These are phyloP conservation scores for Phytophthora ramorum DNA, from an alignment of 352 stramenopile genomes.

Conservation along the genomic window DNA sequence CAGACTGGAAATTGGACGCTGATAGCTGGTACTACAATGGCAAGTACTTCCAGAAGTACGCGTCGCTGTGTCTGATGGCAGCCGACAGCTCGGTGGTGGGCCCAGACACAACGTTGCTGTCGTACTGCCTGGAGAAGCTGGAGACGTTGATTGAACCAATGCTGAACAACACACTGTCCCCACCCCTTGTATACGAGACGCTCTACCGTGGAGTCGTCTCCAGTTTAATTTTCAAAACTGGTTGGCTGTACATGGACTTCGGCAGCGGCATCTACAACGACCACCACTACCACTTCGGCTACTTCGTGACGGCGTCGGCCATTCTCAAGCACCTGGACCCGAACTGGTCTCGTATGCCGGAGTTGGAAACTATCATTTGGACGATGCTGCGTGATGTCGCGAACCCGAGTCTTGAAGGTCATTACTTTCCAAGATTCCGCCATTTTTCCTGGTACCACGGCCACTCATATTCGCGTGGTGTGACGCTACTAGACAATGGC, in stretches of 20 bases:
- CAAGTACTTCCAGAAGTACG: constrained; percentile 84
- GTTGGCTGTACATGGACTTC: constrained; percentile 67
- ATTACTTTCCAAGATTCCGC: constrained; percentile 70
- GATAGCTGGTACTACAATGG: constrained; percentile 83
- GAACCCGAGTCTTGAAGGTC: constrained; percentile 60
- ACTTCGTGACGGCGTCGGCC: constrained; percentile 69
- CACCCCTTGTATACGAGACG: constrained; percentile 71
- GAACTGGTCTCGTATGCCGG: constrained; percentile 55
- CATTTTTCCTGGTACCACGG: constrained; percentile 84
- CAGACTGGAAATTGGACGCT: constrained; percentile 51
- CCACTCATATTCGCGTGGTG: constrained; percentile 77
- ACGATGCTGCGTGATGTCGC: constrained; percentile 77
- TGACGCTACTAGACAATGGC: constrained; percentile 61
- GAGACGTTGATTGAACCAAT: constrained; percentile 63
- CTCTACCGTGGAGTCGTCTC: constrained; percentile 67
- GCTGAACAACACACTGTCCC: constrained; percentile 58
- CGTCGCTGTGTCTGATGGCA: constrained; percentile 77
- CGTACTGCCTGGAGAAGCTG: constrained; percentile 64
- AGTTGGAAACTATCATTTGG: constrained; percentile 69
- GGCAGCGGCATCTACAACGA: constrained; percentile 86
- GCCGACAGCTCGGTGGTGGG: constrained; percentile 56
- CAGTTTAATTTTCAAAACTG: constrained; percentile 51
- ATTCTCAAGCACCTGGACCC: constrained; percentile 74
- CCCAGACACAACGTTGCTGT: constrained; percentile 50
- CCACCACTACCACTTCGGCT: constrained; percentile 86